phyloP scores from a whole-genome alignment of 192 early-diverging fungal genomes.

The Chytriomyces hyalinus region DNA sequence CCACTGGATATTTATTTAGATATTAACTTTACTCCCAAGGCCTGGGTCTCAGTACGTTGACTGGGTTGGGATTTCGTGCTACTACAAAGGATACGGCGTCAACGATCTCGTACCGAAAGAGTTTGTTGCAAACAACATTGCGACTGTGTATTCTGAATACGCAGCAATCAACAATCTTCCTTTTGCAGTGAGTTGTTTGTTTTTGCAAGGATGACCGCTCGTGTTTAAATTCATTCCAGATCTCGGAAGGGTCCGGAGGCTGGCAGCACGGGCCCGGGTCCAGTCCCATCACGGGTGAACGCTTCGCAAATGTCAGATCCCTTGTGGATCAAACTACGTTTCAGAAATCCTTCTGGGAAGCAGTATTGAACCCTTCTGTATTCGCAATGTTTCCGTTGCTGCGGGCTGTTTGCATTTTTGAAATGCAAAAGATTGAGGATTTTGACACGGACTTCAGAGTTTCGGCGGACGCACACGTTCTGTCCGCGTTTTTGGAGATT shows the following conservation, averaged over 20 bases:
- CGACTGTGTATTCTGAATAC: neutral
- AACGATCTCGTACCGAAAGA: neutral
- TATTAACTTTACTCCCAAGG: neutral
- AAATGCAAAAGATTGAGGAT: constrained; percentile 21
- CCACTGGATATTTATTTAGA: no score
- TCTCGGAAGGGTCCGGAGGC: constrained; percentile 27
- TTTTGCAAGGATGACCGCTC: neutral
- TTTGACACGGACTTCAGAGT: constrained; percentile 26
- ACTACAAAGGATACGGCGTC: neutral
- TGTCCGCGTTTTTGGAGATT: neutral
- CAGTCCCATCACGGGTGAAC: constrained; percentile 7
- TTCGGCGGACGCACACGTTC: neutral
- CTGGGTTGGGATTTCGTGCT: neutral
- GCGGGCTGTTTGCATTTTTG: constrained; percentile 18
- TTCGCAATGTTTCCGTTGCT: constrained; percentile 13
- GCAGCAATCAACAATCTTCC: neutral
- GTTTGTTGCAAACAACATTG: neutral
- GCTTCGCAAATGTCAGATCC: constrained; percentile 7
- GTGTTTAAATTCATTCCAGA: constrained; percentile 4
- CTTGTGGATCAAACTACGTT: constrained; percentile 16
- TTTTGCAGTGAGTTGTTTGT: neutral
- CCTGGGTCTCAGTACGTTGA: neutral
- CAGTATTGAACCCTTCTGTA: neutral
- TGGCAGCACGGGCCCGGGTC: constrained; percentile 20
- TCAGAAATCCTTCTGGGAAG: constrained; percentile 18